These are phyloP conservation scores for Funneliformis geosporum DNA, from an alignment of 192 early-diverging fungal species.

Conservation along the genomic window DNA sequence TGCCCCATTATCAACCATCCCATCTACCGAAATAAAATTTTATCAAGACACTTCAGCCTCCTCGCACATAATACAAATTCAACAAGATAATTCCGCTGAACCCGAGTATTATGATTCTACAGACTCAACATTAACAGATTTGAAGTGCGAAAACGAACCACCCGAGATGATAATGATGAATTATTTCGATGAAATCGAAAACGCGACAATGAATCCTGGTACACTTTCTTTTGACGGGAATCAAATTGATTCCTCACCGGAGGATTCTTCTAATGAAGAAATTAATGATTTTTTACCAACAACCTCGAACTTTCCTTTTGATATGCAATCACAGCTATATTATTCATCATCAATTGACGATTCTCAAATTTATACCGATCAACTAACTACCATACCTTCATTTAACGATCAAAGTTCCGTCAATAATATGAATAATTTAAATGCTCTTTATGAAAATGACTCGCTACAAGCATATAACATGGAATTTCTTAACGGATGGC, in stretches of 20 bases:
- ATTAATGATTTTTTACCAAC: neutral
- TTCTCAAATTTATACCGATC: neutral
- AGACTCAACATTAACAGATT: neutral
- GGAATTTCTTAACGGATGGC: neutral
- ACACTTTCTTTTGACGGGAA: neutral
- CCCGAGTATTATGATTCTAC: neutral
- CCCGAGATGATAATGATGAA: neutral
- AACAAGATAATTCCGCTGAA: neutral
- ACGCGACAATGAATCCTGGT: neutral
- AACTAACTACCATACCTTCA: neutral
- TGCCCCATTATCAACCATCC: neutral
- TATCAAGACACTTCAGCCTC: neutral
- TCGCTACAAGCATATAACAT: neutral
- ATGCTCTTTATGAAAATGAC: neutral
- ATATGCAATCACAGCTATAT: neutral
- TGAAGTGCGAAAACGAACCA: neutral
- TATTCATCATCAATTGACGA: neutral
- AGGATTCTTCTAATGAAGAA: neutral
- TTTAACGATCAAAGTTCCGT: neutral
- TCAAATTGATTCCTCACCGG: neutral
- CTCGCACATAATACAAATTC: neutral
- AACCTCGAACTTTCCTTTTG: neutral
- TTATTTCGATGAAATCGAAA: neutral
- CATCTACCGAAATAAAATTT: neutral
- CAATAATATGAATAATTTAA: neutral